Base-by-base conservation (phyloP, 73 alveolate species). In the Tetrahymena borealis region DNA sequence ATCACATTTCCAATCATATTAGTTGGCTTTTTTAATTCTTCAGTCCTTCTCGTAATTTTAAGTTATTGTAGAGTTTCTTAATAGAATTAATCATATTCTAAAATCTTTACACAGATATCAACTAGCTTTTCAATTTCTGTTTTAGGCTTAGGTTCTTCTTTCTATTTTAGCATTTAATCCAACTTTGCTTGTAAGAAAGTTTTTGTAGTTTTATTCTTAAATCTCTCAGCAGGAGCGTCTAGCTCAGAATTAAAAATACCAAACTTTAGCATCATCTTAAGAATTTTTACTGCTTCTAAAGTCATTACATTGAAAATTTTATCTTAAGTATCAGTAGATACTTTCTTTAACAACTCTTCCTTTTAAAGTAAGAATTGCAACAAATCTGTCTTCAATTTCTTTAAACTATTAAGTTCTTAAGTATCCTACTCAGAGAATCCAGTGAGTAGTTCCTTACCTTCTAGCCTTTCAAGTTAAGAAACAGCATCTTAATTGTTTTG, bases 211-310 rank as follows among this genome's bases (percentile, higher is more conserved):
- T 93, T 93, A 36, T 93, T 85, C 79, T 15, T 12, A 32, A 39
- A 85, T 24, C 32, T 33, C 33, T 36, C 20, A 79, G n/a, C 43
- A 28, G 91, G 90, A 31, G 39, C 32, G 18, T 33, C 95, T n/a
- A 79, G 90, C 32, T 39, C 91, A 39, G 37, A 38, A 91, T 92
- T 79, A 90, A 93, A 93, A 40, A 93, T 33, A 32, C 91, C 93
- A 85, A 93, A 93, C 78, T 85, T 93, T 33, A 93, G 93, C 77
- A 93, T 85, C 40, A 93, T 35, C 78, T 93, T 92, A 39, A 93
- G 32, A 20, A 93, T 93, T 38, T 93, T 93, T 28, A 93, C 79
- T 20, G 78, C 78, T 85, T 93, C 95, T 32, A 78, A 85, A 0
- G 95, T 93, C 79, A 79, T 38, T 38, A 40, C 90, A 40, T 93